Percentiles rank a stretch among this genome's conserved stretches.
Evolutionary conservation across 768 basidiomycete species (phyloP).

Genomic region (Tylopilus intermedius): DNA sequence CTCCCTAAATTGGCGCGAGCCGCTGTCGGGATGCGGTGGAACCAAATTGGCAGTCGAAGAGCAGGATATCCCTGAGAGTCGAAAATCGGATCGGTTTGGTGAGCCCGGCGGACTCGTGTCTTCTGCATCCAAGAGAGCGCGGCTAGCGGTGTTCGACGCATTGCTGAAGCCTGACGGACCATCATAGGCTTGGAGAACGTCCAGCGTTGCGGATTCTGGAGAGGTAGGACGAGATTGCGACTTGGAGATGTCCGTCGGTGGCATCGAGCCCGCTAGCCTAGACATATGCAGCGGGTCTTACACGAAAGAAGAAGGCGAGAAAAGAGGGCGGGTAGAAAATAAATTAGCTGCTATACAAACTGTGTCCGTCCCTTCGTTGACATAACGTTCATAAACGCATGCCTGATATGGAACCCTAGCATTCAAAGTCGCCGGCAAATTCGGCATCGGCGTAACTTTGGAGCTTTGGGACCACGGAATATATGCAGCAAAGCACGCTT

Average conservation of each 20-base stretch:
- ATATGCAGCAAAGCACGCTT: too few species aligned
- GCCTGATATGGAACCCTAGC: constrained; percentile 19
- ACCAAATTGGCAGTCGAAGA: constrained; percentile 23
- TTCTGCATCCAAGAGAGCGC: constrained; percentile 4
- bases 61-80: constrained; percentile 23
- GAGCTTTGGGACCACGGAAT: too few species aligned
- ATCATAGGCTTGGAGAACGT: constrained; percentile 24
- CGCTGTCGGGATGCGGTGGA: constrained; percentile 11
- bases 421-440: not conserved
- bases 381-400: constrained; percentile 30
- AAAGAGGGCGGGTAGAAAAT: constrained; percentile 16
- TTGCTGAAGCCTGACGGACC: not conserved
- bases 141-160: not conserved
- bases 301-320: constrained; percentile 1
- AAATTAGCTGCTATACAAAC: constrained; percentile 8
- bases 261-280: constrained; percentile 9
- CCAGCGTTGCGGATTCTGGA: constrained; percentile 29
- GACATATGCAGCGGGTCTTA: constrained; percentile 2
- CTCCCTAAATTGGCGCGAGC: constrained; percentile 17
- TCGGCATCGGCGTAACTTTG: not conserved
- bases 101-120: constrained; percentile 10
- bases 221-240: constrained; percentile 13
- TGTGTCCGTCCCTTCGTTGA: constrained; percentile 13
- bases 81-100: constrained; percentile 18
- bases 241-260: not conserved